Conservation (phyloP, 1,139 yeast genomes). For the Kodamaea alishanica region DNA sequence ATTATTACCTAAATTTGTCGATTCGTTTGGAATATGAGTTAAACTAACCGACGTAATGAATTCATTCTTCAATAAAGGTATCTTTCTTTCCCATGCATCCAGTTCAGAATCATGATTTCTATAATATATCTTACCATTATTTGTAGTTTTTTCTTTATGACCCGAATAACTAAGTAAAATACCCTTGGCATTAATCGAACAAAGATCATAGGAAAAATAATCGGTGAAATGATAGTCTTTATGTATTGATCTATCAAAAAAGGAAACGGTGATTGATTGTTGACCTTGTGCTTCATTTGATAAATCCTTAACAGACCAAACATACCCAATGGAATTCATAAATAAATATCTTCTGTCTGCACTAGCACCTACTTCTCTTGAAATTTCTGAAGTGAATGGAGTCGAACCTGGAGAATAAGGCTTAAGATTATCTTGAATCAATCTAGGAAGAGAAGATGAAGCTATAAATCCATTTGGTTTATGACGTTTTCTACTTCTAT, state of each 20-base stretch:
- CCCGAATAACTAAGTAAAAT: constrained; percentile 56
- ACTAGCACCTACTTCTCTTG: constrained; percentile 21
- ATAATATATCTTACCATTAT: constrained; percentile 37
- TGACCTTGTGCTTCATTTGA: constrained; percentile 25
- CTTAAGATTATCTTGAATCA: constrained; percentile 10
- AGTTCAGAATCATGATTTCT: constrained; percentile 44
- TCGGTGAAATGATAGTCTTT: constrained; percentile 88
- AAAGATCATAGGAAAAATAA: constrained; percentile 63
- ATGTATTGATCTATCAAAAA: constrained; percentile 76
- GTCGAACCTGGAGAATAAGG: constrained; percentile 81
- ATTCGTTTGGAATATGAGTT: constrained; percentile 20
- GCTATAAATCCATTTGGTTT: constrained; percentile 18
- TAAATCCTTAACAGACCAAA: constrained; percentile 70
- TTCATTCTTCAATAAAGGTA: constrained; percentile 35
- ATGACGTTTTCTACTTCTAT: constrained; percentile 24
- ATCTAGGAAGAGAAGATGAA: constrained; percentile 2
- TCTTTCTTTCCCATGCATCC: constrained; percentile 42
- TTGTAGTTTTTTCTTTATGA: constrained; percentile 16
- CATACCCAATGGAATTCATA: constrained; percentile 79
- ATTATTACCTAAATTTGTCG: constrained; percentile 17
- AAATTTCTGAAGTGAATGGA: constrained; percentile 56
- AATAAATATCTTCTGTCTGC: constrained; percentile 67
- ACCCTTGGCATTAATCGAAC: constrained; percentile 67
- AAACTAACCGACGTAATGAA: constrained; percentile 37
- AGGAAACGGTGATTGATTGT: constrained; percentile 76